phyloP scores from a whole-genome alignment of 2,329 filamentous ascomycete species.

The Fusarium penzigii region DNA sequence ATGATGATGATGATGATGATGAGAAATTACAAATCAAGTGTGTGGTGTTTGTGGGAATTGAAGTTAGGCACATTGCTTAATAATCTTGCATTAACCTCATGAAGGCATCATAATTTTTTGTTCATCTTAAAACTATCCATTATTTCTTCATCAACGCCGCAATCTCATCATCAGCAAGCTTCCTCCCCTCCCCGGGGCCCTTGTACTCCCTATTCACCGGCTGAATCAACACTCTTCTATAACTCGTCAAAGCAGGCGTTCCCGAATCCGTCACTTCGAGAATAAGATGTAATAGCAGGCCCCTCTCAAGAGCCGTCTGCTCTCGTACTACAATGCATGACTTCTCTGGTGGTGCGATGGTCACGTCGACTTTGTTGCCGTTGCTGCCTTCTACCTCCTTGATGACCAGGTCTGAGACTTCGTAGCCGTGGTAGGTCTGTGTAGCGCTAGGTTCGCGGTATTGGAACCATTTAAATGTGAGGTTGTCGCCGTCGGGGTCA shows the following conservation, averaged over 20 bases:
- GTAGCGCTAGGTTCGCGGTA: slow-evolving; percentile 40
- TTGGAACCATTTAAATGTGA: slow-evolving; percentile 52
- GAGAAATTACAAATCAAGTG: too few species aligned
- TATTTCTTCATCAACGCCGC: background rate
- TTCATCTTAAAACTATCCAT: too few species aligned
- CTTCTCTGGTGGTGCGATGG: slow-evolving; percentile 41
- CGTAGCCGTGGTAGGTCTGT: slow-evolving; percentile 42
- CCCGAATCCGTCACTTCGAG: slow-evolving; percentile 50
- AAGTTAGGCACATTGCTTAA: too few species aligned
- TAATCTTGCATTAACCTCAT: too few species aligned
- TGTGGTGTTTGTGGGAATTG: too few species aligned
- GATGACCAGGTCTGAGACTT: slow-evolving; percentile 35
- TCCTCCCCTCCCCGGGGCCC: slow-evolving; percentile 16
- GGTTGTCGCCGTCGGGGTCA: slow-evolving; percentile 44
- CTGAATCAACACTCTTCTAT: slow-evolving; percentile 45
- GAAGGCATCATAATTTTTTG: too few species aligned
- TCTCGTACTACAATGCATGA: slow-evolving; percentile 34
- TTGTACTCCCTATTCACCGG: slow-evolving; percentile 32
- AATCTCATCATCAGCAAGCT: slow-evolving; percentile 14
- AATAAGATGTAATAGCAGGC: slow-evolving; percentile 50
- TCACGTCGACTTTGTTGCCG: slow-evolving; percentile 35
- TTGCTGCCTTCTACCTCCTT: slow-evolving; percentile 16
- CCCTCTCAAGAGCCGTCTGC: slow-evolving; percentile 33
- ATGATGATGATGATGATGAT: background rate
- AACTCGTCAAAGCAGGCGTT: slow-evolving; percentile 45